phyloP scores from a whole-genome alignment of 257 asterid genomes.

The Solanum gandarillasii region DNA sequence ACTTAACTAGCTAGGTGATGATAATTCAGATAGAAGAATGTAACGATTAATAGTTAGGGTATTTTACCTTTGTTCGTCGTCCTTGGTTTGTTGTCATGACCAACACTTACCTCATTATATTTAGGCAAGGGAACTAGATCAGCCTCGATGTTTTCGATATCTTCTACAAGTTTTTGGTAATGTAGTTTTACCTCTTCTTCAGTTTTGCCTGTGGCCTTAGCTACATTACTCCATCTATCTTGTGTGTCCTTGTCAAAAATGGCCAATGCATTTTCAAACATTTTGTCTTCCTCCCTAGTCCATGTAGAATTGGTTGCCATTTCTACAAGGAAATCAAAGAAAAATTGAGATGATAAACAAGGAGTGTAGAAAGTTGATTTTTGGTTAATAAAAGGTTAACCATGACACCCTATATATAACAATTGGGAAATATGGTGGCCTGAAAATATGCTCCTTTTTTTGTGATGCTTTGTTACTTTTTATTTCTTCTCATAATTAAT shows the following conservation, averaged over 20 bases:
- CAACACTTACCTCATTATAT: conserved; percentile 5
- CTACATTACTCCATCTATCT: conserved; percentile 46
- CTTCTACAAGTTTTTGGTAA: conserved; percentile 43
- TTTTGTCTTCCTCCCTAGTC: conserved; percentile 44
- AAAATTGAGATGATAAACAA: background rate
- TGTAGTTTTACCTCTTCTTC: conserved; percentile 58
- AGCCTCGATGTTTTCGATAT: conserved; percentile 34
- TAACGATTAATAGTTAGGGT: background rate
- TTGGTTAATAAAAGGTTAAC: background rate
- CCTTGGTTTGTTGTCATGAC: background rate
- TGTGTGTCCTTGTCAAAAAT: conserved; percentile 31
- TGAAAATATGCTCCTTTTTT: background rate
- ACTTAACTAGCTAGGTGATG: background rate
- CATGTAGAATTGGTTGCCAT: conserved; percentile 37
- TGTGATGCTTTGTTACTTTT: background rate
- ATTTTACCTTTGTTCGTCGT: conserved; percentile 20
- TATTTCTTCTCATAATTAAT: background rate
- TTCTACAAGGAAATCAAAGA: background rate
- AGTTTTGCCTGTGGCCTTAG: conserved; percentile 39
- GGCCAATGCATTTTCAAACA: conserved; percentile 55
- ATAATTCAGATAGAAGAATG: background rate
- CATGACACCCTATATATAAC: conserved; percentile 14
- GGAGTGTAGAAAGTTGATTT: background rate
- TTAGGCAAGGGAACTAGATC: conserved; percentile 48
- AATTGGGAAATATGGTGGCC: background rate